A percentile compares a stretch with the other conserved stretches of the same genome.
These are phyloP conservation scores for Exophiala spinifera DNA, from an alignment of 2,329 filamentous ascomycete genomes.

Conservation along the genomic window DNA sequence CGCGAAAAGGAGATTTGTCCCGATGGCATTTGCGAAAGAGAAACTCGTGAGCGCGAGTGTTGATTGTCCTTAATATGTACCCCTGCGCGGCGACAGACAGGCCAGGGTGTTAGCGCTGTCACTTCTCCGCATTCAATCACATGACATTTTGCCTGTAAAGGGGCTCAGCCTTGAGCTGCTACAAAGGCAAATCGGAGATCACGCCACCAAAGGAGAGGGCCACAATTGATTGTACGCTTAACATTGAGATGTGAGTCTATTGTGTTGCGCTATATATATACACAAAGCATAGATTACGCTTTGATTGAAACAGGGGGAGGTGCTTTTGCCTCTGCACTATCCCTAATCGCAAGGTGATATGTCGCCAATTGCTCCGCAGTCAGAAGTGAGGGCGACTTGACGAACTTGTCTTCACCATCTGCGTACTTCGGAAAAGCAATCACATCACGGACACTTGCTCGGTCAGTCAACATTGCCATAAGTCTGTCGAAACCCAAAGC, in stretches of 20 bases:
- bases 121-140: background rate
- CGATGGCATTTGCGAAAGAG: no score
- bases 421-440: slow-evolving; percentile 96
- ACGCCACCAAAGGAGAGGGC: no score
- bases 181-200: no score
- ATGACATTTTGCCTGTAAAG: slow-evolving; percentile 8
- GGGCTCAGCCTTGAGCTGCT: slow-evolving; percentile 6
- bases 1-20: slow-evolving; percentile 49
- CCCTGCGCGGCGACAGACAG: no score
- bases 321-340: background rate
- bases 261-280: background rate
- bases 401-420: slow-evolving; percentile 80
- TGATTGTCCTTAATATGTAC: no score
- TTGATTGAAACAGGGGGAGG: slow-evolving; percentile 1
- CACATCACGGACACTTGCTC: slow-evolving; percentile 79
- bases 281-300: background rate
- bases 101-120: no score
- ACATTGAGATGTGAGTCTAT: background rate
- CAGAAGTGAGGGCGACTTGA: slow-evolving; percentile 70
- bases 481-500: slow-evolving; percentile 89
- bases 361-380: slow-evolving; percentile 58
- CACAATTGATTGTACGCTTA: background rate
- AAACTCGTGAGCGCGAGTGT: no score
- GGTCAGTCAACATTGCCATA: slow-evolving; percentile 73
- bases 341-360: slow-evolving; percentile 51